These are phyloP conservation scores for Psilocybe mexicana DNA, from an alignment of 1,284 basidiomycete genomes.

Conservation along the genomic window DNA sequence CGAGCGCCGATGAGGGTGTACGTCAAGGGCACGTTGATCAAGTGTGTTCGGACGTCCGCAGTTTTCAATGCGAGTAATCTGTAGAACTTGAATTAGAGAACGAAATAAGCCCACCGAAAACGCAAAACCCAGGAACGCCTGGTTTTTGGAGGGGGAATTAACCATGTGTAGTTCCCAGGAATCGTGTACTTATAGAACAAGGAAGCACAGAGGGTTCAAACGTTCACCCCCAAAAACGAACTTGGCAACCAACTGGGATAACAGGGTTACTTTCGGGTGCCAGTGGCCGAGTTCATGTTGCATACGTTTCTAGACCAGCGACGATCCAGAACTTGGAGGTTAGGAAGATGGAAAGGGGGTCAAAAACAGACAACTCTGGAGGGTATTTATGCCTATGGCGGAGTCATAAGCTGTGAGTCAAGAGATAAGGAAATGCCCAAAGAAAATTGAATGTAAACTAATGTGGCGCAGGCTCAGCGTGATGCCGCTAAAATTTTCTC, in stretches of 20 bases:
- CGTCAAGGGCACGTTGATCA: too few species aligned
- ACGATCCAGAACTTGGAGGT: too few species aligned
- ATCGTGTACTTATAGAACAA: background rate
- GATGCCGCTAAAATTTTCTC: conserved; percentile 8
- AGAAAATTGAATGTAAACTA: background rate
- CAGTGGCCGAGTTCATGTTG: too few species aligned
- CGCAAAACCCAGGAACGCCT: background rate
- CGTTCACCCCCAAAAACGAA: background rate
- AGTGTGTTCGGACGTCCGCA: conserved; percentile 1
- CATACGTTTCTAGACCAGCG: too few species aligned
- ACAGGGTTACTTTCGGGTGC: background rate
- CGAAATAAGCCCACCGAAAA: too few species aligned
- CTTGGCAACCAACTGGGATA: background rate
- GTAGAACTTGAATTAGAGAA: background rate
- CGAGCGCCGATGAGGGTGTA: too few species aligned
- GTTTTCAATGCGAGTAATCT: background rate
- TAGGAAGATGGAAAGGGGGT: too few species aligned
- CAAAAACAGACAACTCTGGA: too few species aligned
- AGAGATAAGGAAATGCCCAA: conserved; percentile 4
- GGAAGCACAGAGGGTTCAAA: background rate
- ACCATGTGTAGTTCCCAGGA: background rate
- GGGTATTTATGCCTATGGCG: background rate
- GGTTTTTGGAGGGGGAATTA: background rate
- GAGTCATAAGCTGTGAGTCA: background rate
- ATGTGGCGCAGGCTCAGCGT: conserved; percentile 9